phyloP scores from a whole-genome alignment of 306 rosid species.

The Adenanthera pavonina region DNA sequence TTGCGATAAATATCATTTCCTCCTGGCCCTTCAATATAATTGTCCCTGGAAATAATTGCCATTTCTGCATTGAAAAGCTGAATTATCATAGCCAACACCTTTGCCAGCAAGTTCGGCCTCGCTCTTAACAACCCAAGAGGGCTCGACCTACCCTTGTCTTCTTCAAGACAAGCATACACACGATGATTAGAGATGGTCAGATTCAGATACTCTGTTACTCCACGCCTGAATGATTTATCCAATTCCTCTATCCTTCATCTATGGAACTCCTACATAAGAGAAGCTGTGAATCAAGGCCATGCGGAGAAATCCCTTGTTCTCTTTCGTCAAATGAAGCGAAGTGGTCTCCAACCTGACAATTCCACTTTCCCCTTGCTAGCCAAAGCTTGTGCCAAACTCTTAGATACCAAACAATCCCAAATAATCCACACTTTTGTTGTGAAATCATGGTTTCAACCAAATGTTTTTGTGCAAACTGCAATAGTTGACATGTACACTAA shows the following conservation, averaged over 20 bases:
- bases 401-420: slow-evolving; percentile 48
- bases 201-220: slow-evolving; percentile 27
- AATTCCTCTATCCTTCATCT: slow-evolving; percentile 36
- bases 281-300: slow-evolving; percentile 51
- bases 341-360: slow-evolving; percentile 53
- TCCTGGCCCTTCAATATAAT: no score
- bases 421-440: slow-evolving; percentile 51
- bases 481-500: slow-evolving; percentile 60
- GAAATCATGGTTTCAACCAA: slow-evolving; percentile 52
- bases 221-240: slow-evolving; percentile 33
- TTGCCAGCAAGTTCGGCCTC: no score
- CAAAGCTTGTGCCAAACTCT: slow-evolving; percentile 60
- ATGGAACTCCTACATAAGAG: slow-evolving; percentile 53
- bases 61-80: no score
- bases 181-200: slow-evolving; percentile 44
- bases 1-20: no score
- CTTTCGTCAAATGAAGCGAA: slow-evolving; percentile 55
- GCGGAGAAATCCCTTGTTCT: slow-evolving; percentile 47
- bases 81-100: no score
- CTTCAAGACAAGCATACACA: background rate
- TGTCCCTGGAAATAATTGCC: no score
- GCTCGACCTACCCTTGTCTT: background rate
- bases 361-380: slow-evolving; percentile 53
- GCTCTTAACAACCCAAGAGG: background rate
- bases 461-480: slow-evolving; percentile 57